Base-by-base conservation (phyloP, 768 basidiomycete genomes). In the Cystobasidium tubakii region DNA sequence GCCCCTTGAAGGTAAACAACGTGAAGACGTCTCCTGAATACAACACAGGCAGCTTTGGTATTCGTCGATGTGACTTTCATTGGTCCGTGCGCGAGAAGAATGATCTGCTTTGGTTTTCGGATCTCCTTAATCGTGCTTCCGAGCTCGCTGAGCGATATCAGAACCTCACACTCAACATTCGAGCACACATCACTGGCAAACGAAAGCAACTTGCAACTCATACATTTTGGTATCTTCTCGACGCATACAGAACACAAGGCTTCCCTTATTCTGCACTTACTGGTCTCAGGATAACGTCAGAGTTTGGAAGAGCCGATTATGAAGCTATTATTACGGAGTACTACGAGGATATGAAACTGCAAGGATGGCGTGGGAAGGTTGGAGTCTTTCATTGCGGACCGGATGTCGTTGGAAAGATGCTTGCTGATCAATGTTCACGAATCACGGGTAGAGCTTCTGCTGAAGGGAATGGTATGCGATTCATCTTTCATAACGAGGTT, bases 81-180 rank as follows among this genome's bases (percentile, higher is more conserved):
- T 71, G 69, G 69, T 57, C 69, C 31, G 69, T 71, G 42, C 29
- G 54, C 4, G 69, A 71, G 31, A 71, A 60, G 69, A 71, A 55
- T 27, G 53, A 71, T 17, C 55, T 71, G 4, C 55, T 71, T 6
- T 71, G 69, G 69, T 71, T 71, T 27, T 71, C 69, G n/a, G 69
- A 71, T 15, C 69, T 71, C 31, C 25, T 71, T 7, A 71, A 71
- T 34, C 69, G 69, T 39, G 69, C 69, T 29, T 2, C 54, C 7
- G 55, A 34, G 10, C 33, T 71, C 1, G 69, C 69, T 1, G 69
- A 71, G 13, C 1, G 1, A 23, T 33, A 33, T 31, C 50, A 60
- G 69, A 29, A 71, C 36, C 55, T 71, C n/a, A 71, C 69, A 3
- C 69, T 71, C 7, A 71, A 71, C 69, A 60, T 71, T 12, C 69